A percentile compares a stretch with the other conserved stretches of the same genome.
phyloP scores from a whole-genome alignment of 345 rosid genomes.

The Citrus trifoliata region DNA sequence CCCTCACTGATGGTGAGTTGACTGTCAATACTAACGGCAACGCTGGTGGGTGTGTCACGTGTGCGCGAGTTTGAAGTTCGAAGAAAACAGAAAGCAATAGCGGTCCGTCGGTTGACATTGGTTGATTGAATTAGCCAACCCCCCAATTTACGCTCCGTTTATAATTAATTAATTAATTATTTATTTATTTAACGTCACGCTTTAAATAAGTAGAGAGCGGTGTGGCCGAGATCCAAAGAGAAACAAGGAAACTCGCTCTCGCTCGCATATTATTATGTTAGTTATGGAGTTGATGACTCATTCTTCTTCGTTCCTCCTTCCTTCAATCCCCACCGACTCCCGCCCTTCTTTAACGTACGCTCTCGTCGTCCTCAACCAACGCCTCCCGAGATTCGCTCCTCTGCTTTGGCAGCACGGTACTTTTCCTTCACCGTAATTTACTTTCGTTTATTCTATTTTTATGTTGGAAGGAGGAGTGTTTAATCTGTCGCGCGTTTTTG shows the following conservation, averaged over 20 bases:
- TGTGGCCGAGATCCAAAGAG: neutral
- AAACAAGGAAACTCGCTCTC: neutral
- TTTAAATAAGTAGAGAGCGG: neutral
- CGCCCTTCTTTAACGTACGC: constrained; percentile 41
- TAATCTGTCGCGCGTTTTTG: constrained; percentile 13
- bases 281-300: constrained; percentile 69
- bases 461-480: neutral
- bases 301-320: constrained; percentile 75
- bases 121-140: too few species aligned
- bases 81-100: neutral
- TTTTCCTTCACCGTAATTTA: neutral
- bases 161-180: too few species aligned
- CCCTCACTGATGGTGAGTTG: neutral
- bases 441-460: neutral
- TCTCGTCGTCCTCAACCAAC: constrained; percentile 72
- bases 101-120: neutral
- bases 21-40: neutral
- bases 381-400: constrained; percentile 70
- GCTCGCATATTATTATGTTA: too few species aligned
- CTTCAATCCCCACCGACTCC: constrained; percentile 29
- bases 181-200: too few species aligned
- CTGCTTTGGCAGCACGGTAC: constrained; percentile 86
- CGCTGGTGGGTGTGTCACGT: neutral
- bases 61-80: too few species aligned
- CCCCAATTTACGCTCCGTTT: too few species aligned